Conservation (phyloP, 257 asterid species). For the Cruciata laevipes region DNA sequence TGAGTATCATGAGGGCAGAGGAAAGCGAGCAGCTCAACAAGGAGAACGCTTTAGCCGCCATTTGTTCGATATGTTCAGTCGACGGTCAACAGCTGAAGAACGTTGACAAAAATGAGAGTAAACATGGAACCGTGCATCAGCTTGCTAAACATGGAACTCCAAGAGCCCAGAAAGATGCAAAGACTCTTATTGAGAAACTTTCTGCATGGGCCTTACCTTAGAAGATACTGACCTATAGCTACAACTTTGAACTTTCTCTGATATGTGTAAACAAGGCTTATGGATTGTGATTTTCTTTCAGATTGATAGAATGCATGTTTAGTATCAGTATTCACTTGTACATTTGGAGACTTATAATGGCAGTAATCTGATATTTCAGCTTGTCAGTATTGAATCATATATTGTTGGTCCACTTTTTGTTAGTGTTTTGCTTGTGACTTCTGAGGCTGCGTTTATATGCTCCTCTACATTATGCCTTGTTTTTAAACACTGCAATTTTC, state of each 20-base stretch:
- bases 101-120: slow-evolving; percentile 26
- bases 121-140: slow-evolving; percentile 20
- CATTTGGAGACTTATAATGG: background rate
- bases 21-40: slow-evolving; percentile 17
- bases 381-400: background rate
- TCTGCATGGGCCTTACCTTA: slow-evolving; percentile 8
- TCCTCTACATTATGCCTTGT: too few species aligned
- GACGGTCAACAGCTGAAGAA: slow-evolving; percentile 30
- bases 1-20: slow-evolving; percentile 21
- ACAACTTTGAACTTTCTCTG: background rate
- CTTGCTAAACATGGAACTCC: slow-evolving; percentile 37
- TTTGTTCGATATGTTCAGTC: slow-evolving; percentile 28
- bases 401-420: background rate
- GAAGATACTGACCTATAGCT: too few species aligned
- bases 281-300: background rate
- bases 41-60: slow-evolving; percentile 39
- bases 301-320: background rate
- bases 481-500: too few species aligned
- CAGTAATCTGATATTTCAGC: background rate
- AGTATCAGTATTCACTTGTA: too few species aligned
- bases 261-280: background rate
- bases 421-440: background rate
- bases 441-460: too few species aligned
- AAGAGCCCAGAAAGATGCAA: slow-evolving; percentile 54
- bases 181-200: slow-evolving; percentile 33